Percentiles rank a stretch among this genome's conserved stretches.
These are phyloP conservation scores for Coprinopsis cinerea DNA, from an alignment of 768 basidiomycete species.

Conservation along the genomic window DNA sequence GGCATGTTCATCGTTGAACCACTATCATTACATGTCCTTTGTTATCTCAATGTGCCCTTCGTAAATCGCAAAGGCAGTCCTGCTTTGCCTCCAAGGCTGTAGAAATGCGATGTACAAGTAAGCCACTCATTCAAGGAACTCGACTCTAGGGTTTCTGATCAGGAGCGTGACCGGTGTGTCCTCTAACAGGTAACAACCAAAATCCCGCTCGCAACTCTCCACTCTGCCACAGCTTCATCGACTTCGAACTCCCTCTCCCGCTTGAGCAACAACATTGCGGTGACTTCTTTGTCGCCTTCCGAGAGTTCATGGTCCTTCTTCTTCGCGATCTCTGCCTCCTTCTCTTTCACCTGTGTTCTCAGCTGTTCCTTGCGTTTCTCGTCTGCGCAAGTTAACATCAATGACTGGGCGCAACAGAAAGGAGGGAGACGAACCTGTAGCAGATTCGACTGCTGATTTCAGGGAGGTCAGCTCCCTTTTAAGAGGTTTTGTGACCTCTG, in stretches of 20 bases:
- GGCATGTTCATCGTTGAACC: too few relatives aligned
- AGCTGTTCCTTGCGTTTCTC: not conserved
- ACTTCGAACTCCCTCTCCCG: conserved; percentile 54
- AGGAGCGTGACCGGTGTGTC: too few relatives aligned
- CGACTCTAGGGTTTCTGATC: not conserved
- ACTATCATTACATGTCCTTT: too few relatives aligned
- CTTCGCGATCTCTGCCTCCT: conserved; percentile 5
- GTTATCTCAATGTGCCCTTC: too few relatives aligned
- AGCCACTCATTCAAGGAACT: too few relatives aligned
- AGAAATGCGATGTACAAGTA: too few relatives aligned
- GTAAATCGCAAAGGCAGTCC: too few relatives aligned
- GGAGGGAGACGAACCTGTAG: too few relatives aligned
- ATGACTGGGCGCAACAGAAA: too few relatives aligned
- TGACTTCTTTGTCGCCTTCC: conserved; percentile 26
- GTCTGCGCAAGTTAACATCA: too few relatives aligned
- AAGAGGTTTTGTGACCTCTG: not conserved
- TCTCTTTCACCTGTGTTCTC: not conserved
- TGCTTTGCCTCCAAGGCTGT: too few relatives aligned
- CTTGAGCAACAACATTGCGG: conserved; percentile 43
- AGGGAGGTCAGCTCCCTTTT: not conserved
- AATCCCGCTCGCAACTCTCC: conserved; percentile 50
- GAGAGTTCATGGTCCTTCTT: conserved; percentile 17
- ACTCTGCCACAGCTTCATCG: conserved; percentile 59
- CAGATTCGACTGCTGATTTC: too few relatives aligned
- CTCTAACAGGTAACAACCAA: conserved; percentile 33